Conservation (phyloP, 2,329 filamentous ascomycete genomes). For the Trichoderma lentiforme region DNA sequence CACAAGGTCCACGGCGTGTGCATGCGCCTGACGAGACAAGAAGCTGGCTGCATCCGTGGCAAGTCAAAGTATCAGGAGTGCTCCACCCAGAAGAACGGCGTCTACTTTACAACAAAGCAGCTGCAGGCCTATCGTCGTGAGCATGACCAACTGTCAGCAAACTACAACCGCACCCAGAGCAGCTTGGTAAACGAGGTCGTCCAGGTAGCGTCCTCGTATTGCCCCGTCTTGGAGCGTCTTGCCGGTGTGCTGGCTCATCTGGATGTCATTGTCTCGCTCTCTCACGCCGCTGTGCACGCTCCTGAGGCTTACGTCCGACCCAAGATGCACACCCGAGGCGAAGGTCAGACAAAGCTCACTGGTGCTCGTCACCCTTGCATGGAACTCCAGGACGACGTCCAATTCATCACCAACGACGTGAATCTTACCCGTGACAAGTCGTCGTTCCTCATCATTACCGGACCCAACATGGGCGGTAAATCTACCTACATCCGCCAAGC, state of each 20-base stretch:
- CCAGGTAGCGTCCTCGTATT: constrained; percentile 88
- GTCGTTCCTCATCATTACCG: constrained; percentile 93
- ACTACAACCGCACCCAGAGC: constrained; percentile 91
- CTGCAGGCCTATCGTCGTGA: constrained; percentile 80
- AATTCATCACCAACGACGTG: constrained; percentile 98
- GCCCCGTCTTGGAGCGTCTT: constrained; percentile 84
- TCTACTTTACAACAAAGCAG: constrained; percentile 89
- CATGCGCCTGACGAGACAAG: constrained; percentile 85
- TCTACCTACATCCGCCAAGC: constrained; percentile 98
- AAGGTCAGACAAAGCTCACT: constrained; percentile 83
- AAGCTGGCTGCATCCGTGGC: constrained; percentile 90
- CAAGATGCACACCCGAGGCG: constrained; percentile 82
- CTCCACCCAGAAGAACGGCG: constrained; percentile 97
- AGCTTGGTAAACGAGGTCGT: constrained; percentile 92
- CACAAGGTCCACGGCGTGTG: constrained; percentile 96
- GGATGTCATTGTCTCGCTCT: constrained; percentile 91
- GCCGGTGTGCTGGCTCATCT: constrained; percentile 87
- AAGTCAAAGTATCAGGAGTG: constrained; percentile 89
- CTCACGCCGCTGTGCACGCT: constrained; percentile 89
- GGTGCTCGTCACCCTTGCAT: constrained; percentile 96
- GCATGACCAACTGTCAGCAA: constrained; percentile 88
- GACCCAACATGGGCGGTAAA: constrained; percentile 98
- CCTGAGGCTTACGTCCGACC: constrained; percentile 89
- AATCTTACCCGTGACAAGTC: constrained; percentile 72
- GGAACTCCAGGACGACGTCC: constrained; percentile 97